A percentile compares a stretch with the other conserved stretches of the same genome.
These are phyloP conservation scores for Salvia splendens DNA, from an alignment of 257 asterid genomes.

Conservation along the genomic window DNA sequence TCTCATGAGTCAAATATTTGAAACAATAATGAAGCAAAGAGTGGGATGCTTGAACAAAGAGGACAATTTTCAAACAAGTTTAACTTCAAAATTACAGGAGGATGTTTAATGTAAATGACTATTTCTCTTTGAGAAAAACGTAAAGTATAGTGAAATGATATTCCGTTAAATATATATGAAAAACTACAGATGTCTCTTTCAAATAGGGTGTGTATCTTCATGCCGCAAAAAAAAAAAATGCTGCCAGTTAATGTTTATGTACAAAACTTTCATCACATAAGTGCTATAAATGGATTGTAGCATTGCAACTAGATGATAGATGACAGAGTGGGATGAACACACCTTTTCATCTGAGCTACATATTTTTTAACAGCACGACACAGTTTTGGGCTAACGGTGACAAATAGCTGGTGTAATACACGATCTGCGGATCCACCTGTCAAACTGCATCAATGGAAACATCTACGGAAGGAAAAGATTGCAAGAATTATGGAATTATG, in stretches of 20 bases:
- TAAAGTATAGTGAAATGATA: neutral
- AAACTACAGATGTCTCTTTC: neutral
- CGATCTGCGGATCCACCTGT: conserved; percentile 27
- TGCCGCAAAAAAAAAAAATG: neutral
- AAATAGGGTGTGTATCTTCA: neutral
- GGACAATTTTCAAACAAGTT: neutral
- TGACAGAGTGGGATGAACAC: neutral
- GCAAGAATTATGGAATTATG: too few relatives aligned
- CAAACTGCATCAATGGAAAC: too few relatives aligned
- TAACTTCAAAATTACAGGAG: neutral
- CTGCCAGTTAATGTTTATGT: conserved; percentile 2
- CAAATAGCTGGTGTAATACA: conserved; percentile 57
- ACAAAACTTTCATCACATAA: neutral
- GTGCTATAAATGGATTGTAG: neutral
- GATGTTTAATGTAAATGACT: neutral
- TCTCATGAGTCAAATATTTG: neutral
- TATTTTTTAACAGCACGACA: conserved; percentile 74
- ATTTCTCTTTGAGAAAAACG: neutral
- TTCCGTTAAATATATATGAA: too few relatives aligned
- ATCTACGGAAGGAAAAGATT: too few relatives aligned
- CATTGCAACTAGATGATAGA: neutral
- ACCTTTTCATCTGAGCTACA: conserved; percentile 61
- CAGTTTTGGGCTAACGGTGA: conserved; percentile 68
- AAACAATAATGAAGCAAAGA: too few relatives aligned
- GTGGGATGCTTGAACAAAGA: too few relatives aligned